Conservation (phyloP, 73 alveolate species). For the Symbiodinium pilosum region DNA sequence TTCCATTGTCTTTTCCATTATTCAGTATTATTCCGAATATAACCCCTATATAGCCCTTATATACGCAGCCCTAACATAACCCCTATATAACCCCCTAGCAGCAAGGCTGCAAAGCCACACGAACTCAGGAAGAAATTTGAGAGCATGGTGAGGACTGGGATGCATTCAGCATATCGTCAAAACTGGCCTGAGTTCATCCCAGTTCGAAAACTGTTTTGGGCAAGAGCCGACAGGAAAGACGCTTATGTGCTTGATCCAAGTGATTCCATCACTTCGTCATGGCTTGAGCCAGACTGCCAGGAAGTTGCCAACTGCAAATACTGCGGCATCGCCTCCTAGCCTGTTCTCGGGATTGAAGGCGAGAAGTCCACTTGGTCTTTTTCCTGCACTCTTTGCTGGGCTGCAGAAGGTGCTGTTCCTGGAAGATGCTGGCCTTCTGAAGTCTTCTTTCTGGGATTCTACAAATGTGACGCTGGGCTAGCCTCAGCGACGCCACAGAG, state of each 20-base stretch:
- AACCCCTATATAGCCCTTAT: too few relatives aligned
- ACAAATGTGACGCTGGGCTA: conserved; percentile 5
- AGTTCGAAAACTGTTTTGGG: background rate
- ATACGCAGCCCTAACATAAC: too few relatives aligned
- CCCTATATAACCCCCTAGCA: too few relatives aligned
- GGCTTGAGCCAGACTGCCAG: background rate
- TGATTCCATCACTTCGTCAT: too few relatives aligned
- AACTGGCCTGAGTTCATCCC: too few relatives aligned
- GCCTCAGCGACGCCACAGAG: background rate
- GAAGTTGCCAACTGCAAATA: background rate
- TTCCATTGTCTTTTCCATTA: too few relatives aligned
- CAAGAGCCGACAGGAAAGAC: too few relatives aligned
- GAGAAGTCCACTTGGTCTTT: background rate
- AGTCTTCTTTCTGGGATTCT: conserved; percentile 22
- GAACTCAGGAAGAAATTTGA: background rate
- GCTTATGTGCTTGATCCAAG: too few relatives aligned
- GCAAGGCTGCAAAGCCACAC: too few relatives aligned
- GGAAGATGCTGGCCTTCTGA: conserved; percentile 41
- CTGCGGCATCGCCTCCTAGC: background rate
- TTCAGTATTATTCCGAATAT: too few relatives aligned
- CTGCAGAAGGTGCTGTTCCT: conserved; percentile 7
- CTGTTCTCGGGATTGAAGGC: background rate
- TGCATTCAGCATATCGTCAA: too few relatives aligned
- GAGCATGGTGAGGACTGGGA: background rate
- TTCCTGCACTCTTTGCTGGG: background rate